phyloP scores from a whole-genome alignment of 2,329 filamentous ascomycete genomes.

The Metarhizium anisopliae region DNA sequence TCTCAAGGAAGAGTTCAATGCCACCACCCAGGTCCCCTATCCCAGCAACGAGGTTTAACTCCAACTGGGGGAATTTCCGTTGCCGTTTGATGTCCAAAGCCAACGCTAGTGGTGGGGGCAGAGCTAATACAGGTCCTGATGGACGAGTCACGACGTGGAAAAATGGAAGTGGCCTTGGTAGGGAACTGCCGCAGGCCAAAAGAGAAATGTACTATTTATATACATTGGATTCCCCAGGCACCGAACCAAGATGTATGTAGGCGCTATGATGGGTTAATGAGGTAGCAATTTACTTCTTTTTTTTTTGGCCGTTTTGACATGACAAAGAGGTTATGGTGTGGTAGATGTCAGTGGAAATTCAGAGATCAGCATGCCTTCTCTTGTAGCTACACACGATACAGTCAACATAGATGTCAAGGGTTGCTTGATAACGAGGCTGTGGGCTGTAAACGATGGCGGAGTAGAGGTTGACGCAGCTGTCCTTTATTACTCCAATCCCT shows the following conservation, averaged over 20 bases:
- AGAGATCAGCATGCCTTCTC: too few species aligned
- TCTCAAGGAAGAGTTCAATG: conserved; percentile 67
- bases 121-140: not conserved
- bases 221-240: not conserved
- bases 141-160: not conserved
- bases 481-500: not conserved
- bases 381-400: too few species aligned
- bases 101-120: not conserved
- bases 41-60: conserved; percentile 58
- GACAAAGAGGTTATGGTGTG: too few species aligned
- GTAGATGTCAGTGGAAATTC: too few species aligned
- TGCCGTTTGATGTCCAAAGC: too few species aligned
- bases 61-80: not conserved
- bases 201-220: not conserved
- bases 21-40: conserved; percentile 55
- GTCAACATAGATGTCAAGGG: too few species aligned
- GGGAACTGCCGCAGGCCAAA: not conserved
- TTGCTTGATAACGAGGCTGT: too few species aligned
- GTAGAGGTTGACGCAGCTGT: not conserved
- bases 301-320: too few species aligned
- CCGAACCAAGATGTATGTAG: not conserved
- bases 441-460: too few species aligned
- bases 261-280: not conserved
- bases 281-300: not conserved
- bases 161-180: not conserved